Evolutionary conservation across 2,329 filamentous ascomycete genomes (phyloP).

Genomic region (Clonostachys rhizophaga): DNA sequence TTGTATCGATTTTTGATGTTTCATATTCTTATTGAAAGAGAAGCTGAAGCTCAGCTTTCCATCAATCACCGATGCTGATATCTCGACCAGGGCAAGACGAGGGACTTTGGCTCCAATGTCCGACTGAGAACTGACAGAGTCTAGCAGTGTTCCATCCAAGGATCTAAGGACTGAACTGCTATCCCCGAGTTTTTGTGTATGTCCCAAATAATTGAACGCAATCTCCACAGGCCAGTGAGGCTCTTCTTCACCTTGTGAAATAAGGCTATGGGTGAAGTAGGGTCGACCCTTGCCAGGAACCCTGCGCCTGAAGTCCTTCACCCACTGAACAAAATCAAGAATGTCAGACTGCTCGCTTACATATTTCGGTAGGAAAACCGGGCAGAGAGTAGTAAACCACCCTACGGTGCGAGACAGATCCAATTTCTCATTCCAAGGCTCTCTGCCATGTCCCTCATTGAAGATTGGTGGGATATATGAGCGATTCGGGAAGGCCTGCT

Average conservation of each 20-base stretch:
- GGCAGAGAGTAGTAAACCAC: constrained; percentile 37
- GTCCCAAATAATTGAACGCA: constrained; percentile 4
- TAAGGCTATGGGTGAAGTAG: constrained; percentile 3
- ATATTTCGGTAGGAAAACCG: constrained; percentile 6
- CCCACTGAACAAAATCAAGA: constrained; percentile 8
- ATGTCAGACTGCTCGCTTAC: constrained; percentile 6
- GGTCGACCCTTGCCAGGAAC: constrained; percentile 11
- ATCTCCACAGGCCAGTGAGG: constrained; percentile 6
- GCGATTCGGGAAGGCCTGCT: constrained; percentile 22
- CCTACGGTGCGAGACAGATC: constrained; percentile 34
- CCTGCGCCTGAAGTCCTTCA: constrained; percentile 13
- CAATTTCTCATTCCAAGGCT: constrained; percentile 17
- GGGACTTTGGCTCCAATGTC: constrained; percentile 2
- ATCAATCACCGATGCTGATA: not conserved
- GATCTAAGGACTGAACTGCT: constrained; percentile 5
- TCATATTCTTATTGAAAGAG: constrained; percentile 3
- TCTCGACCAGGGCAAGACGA: constrained; percentile 4
- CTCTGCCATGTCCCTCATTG: constrained; percentile 34
- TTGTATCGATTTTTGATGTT: not conserved
- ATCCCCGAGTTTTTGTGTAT: constrained; percentile 1
- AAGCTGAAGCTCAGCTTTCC: constrained; percentile 3
- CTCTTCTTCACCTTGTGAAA: constrained; percentile 14
- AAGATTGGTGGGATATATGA: constrained; percentile 24
- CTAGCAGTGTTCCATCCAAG: constrained; percentile 15
- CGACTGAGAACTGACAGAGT: constrained; percentile 2